phyloP scores from a whole-genome alignment of 306 rosid genomes.

The Sicyos baderoa region DNA sequence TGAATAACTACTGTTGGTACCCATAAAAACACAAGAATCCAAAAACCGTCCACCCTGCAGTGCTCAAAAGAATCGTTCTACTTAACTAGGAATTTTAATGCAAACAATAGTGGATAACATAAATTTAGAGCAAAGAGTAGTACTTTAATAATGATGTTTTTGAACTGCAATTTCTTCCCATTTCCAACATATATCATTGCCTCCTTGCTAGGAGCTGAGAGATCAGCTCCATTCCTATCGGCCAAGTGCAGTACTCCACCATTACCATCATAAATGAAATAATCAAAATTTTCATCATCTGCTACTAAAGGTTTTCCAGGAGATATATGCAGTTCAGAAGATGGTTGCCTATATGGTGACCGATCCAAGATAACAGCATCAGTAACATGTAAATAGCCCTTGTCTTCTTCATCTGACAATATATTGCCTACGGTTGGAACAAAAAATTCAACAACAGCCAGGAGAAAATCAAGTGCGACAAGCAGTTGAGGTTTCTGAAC shows the following conservation, averaged over 20 bases:
- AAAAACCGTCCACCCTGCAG: constrained; percentile 60
- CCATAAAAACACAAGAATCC: constrained; percentile 88
- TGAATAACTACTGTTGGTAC: constrained; percentile 83
- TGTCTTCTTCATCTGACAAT: constrained; percentile 49
- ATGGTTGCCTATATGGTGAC: constrained; percentile 62
- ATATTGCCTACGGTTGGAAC: constrained; percentile 67
- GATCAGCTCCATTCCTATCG: constrained; percentile 51
- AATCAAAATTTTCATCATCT: constrained; percentile 62
- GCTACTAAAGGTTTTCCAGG: constrained; percentile 69
- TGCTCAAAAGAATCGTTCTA: constrained; percentile 18
- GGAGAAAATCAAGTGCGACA: constrained; percentile 90
- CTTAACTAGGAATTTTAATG: constrained; percentile 1
- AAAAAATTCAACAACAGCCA: constrained; percentile 84
- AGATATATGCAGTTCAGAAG: constrained; percentile 56
- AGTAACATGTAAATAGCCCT: constrained; percentile 30
- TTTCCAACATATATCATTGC: constrained; percentile 69
- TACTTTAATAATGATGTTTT: constrained; percentile 79
- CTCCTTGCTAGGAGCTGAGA: constrained; percentile 51
- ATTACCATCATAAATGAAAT: constrained; percentile 79
- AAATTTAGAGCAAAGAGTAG: background rate
- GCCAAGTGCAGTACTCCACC: constrained; percentile 65
- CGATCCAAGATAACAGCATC: constrained; percentile 59
- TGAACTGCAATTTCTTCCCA: constrained; percentile 89
- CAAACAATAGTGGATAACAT: constrained; percentile 3
- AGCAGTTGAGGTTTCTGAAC: constrained; percentile 90